phyloP scores from a whole-genome alignment of 768 basidiomycete species.

The Suillus placidus region DNA sequence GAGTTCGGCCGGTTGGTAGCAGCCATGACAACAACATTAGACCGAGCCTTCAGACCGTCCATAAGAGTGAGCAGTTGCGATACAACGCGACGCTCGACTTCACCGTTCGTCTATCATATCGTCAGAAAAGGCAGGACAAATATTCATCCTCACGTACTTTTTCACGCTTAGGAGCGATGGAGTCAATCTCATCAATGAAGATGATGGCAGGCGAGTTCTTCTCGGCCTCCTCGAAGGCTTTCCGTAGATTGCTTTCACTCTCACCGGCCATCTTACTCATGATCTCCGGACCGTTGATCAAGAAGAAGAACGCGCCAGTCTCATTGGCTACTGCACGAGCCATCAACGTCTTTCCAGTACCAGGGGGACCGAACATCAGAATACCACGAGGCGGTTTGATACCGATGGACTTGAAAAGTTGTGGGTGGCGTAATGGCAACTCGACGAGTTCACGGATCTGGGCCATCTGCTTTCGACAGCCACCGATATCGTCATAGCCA shows the following conservation, averaged over 20 bases:
- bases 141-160: constrained; percentile 56
- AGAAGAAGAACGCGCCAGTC: constrained; percentile 99
- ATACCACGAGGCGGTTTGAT: constrained; percentile 99
- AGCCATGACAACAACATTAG: constrained; percentile 99
- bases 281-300: constrained; percentile 99
- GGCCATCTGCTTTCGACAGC: constrained; percentile 99
- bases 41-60: constrained; percentile 98
- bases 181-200: constrained; percentile 99
- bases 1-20: constrained; percentile 99
- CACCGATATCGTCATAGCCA: constrained; percentile 99
- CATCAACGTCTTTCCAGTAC: constrained; percentile 99
- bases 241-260: constrained; percentile 94
- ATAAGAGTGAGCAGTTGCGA: constrained; percentile 98
- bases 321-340: constrained; percentile 99
- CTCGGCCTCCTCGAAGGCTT: constrained; percentile 99
- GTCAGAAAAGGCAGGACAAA: constrained; percentile 14
- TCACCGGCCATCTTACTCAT: constrained; percentile 99
- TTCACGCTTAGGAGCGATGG: constrained; percentile 99
- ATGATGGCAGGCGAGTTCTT: constrained; percentile 99
- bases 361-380: constrained; percentile 97
- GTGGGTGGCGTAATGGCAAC: constrained; percentile 95
- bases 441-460: constrained; percentile 99
- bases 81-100: constrained; percentile 99
- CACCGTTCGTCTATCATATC: constrained; percentile 84
- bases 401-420: constrained; percentile 99